A percentile compares a stretch with the other conserved stretches of the same genome.
These are phyloP conservation scores for Saksenaea vasiformis DNA, from an alignment of 371 early-diverging fungal species.

Conservation along the genomic window DNA sequence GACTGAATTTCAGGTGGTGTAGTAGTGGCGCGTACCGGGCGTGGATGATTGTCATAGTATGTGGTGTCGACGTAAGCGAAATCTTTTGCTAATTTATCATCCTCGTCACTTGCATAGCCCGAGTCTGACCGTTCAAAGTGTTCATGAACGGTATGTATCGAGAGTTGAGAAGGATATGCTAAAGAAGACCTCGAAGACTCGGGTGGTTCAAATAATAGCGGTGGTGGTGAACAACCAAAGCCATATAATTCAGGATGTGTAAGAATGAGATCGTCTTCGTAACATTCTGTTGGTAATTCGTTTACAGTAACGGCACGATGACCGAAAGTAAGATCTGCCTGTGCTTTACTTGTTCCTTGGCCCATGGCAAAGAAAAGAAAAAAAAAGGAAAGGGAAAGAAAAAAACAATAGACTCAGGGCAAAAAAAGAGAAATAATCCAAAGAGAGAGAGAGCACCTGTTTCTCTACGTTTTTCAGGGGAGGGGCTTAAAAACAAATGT, in stretches of 20 bases:
- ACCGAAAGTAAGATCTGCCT: background rate
- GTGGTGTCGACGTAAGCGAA: conserved; percentile 31
- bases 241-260: background rate
- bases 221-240: conserved; percentile 1
- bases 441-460: conserved; percentile 1
- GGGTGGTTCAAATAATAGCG: background rate
- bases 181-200: conserved; percentile 1
- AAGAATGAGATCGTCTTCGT: conserved; percentile 4
- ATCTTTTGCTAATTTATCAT: conserved; percentile 25
- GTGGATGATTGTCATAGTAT: conserved; percentile 22
- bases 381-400: background rate
- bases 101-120: conserved; percentile 18
- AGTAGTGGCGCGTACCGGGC: conserved; percentile 4
- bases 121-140: conserved; percentile 22
- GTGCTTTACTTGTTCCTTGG: conserved; percentile 3
- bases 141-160: background rate
- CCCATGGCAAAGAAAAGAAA: background rate
- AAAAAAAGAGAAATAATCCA: background rate
- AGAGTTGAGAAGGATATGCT: conserved; percentile 4
- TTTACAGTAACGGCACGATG: background rate
- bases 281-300: background rate
- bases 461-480: conserved; percentile 6
- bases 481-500: conserved; percentile 3
- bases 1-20: conserved; percentile 7
- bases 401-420: background rate